Conservation (phyloP, 2,329 filamentous ascomycete genomes). For the Aspergillus felis region DNA sequence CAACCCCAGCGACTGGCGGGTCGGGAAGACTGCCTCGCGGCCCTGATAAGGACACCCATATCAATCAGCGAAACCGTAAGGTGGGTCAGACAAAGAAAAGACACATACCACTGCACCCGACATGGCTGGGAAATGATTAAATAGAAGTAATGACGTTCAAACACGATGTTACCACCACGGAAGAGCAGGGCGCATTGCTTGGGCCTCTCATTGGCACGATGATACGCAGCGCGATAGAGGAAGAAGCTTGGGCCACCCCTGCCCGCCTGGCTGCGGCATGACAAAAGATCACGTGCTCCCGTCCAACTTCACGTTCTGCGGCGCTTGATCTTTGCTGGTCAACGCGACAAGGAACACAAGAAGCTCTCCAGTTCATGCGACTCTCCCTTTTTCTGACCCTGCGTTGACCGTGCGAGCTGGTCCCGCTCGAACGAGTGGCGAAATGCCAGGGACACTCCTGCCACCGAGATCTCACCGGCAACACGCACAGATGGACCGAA, state of each 20-base stretch:
- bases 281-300: constrained; percentile 22
- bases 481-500: constrained; percentile 42
- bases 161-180: constrained; percentile 13
- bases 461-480: constrained; percentile 43
- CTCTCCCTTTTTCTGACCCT: constrained; percentile 18
- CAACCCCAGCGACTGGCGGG: constrained; percentile 88
- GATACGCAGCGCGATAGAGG: constrained; percentile 27
- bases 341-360: constrained; percentile 19
- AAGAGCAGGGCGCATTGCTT: constrained; percentile 9
- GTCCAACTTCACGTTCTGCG: constrained; percentile 25
- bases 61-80: constrained; percentile 9
- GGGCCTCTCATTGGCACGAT: constrained; percentile 20
- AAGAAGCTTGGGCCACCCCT: constrained; percentile 18
- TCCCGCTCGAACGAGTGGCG: constrained; percentile 40
- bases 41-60: constrained; percentile 54
- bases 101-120: constrained; percentile 32
- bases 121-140: constrained; percentile 18
- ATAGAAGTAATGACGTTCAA: constrained; percentile 1
- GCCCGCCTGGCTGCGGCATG: constrained; percentile 12
- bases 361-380: constrained; percentile 25
- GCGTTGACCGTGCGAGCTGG: constrained; percentile 30
- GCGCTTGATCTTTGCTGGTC: constrained; percentile 12
- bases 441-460: constrained; percentile 50
- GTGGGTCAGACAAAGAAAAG: not conserved
- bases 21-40: constrained; percentile 94